Evolutionary conservation across 108 stramenopile species (phyloP), one percentile per base, ranked within the genome.

Genomic region (Nitzschia palea): DNA sequence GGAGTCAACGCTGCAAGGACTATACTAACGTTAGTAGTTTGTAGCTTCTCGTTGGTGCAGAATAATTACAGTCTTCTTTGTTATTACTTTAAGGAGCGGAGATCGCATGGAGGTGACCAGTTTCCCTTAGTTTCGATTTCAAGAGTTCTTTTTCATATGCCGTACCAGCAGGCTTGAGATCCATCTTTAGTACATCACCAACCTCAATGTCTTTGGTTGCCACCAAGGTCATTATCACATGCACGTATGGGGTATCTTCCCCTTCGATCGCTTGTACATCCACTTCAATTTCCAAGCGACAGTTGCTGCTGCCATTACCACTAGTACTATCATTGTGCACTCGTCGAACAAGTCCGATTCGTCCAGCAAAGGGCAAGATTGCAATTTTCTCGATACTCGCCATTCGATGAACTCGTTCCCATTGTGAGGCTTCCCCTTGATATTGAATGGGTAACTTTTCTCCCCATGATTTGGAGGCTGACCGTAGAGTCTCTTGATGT

Each of bases 281-380:
- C 29, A 44, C 15, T 14, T 33, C 31, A 23, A 71, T 62, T 15
- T 45, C 18, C 61, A 71, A 25, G n/a, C 34, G 47, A 31, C 70
- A 71, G 33, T 71, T 71, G 37, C 53, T 55, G 18, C 18, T 4
- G 15, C 22, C 17, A 4, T 9, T 20, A 30, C 30, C 47, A 14
- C 79, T 74, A 23, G 20, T 68, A 12, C 50, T 42, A 18, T 48
- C 28, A 18, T 58, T 58, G 43, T 47, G 42, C 15, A 75, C 73
- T 10, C 74, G 37, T 25, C 72, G 62, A 9, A 80, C 61, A 35
- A 71, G 22, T 8, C 64, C 79, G 55, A 80, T 80, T 30, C 57
- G 52, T 32, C 79, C 79, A 10, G 79, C 60, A 30, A 58, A 70
- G 12, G 74, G 79, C 12, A 80, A 43, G 2, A 80, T 59, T 26